These are phyloP conservation scores for Sugiyamaella valdiviana DNA, from an alignment of 805 yeast species.

Conservation along the genomic window DNA sequence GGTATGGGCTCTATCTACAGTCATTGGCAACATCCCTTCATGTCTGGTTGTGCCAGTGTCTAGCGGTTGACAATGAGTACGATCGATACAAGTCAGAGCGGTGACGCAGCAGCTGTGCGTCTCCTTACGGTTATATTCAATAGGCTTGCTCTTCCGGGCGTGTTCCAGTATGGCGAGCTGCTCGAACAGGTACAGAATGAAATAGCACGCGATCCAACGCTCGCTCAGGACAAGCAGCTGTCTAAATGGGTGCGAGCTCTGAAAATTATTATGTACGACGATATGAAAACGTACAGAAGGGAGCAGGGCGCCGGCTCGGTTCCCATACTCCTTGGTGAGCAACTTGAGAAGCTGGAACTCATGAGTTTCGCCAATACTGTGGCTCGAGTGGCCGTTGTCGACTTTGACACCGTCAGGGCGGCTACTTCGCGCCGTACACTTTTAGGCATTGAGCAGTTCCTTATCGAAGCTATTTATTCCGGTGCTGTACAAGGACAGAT, in stretches of 20 bases:
- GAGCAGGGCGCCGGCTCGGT: background rate
- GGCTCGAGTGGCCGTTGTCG: conserved; percentile 9
- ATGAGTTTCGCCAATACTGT: conserved; percentile 20
- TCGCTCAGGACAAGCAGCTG: background rate
- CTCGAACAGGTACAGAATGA: background rate
- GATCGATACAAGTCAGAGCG: too few species aligned
- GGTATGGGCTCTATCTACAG: too few species aligned
- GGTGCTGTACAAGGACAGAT: conserved; percentile 23
- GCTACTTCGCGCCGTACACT: background rate
- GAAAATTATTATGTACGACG: conserved; percentile 17
- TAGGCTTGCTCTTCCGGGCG: background rate
- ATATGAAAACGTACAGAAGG: conserved; percentile 15
- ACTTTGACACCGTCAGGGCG: conserved; percentile 12
- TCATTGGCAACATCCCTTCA: too few species aligned
- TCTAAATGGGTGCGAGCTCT: conserved; percentile 13
- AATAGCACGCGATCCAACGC: background rate
- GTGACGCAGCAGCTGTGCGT: too few species aligned
- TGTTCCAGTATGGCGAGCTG: background rate
- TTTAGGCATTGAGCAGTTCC: conserved; percentile 20
- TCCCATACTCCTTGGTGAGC: conserved; percentile 12
- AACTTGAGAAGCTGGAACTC: conserved; percentile 20
- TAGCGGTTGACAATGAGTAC: too few species aligned
- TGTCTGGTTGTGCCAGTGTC: too few species aligned
- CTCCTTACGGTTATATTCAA: too few species aligned
- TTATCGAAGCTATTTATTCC: conserved; percentile 21